phyloP scores from a whole-genome alignment of 805 yeast genomes.

The Priceomyces carsonii region DNA sequence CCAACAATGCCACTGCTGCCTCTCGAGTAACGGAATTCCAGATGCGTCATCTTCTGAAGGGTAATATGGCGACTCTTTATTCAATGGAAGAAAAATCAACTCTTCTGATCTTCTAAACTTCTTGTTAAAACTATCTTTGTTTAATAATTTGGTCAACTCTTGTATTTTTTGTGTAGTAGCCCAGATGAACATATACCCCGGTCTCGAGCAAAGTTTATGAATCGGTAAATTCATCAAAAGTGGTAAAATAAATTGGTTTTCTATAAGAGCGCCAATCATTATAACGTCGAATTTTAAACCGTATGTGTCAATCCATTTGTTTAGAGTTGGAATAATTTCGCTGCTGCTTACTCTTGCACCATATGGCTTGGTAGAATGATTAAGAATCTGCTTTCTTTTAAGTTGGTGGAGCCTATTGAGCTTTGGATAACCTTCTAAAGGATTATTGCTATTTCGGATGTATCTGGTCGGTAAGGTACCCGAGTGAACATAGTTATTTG shows the following conservation, averaged over 20 bases:
- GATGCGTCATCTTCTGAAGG: conserved; percentile 49
- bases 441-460: conserved; percentile 64
- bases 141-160: conserved; percentile 57
- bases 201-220: conserved; percentile 72
- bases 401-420: conserved; percentile 65
- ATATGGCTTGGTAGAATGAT: conserved; percentile 60
- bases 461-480: conserved; percentile 61
- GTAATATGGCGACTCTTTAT: conserved; percentile 61
- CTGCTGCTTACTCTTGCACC: conserved; percentile 59
- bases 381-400: conserved; percentile 57
- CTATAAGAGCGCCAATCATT: conserved; percentile 85
- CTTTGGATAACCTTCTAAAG: conserved; percentile 86
- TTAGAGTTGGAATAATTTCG: conserved; percentile 56
- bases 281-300: conserved; percentile 79
- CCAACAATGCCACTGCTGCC: conserved; percentile 95
- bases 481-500: conserved; percentile 65
- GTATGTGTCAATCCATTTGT: conserved; percentile 59
- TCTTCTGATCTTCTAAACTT: conserved; percentile 89
- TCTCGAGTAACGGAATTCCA: conserved; percentile 48
- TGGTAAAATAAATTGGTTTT: conserved; percentile 67
- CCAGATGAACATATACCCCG: conserved; percentile 88
- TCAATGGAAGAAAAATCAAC: conserved; percentile 75
- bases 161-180: conserved; percentile 73
- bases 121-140: conserved; percentile 50
- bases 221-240: conserved; percentile 67